A percentile compares a stretch with the other conserved stretches of the same genome.
phyloP scores from a whole-genome alignment of 129 eudicot genomes.

The Ambrosia artemisiifolia region DNA sequence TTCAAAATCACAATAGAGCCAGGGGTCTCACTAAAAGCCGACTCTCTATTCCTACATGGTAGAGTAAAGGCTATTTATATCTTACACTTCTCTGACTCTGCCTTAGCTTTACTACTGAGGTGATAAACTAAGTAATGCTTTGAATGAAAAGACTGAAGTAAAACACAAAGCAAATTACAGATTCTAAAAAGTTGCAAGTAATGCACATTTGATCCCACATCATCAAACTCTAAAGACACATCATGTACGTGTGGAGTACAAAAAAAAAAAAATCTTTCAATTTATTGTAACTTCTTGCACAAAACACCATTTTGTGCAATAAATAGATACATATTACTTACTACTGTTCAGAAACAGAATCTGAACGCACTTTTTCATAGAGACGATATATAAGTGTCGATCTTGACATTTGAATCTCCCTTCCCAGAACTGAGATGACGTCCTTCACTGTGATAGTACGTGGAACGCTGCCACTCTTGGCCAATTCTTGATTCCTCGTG shows the following conservation, averaged over 20 bases:
- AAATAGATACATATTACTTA: background rate
- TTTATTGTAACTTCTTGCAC: background rate
- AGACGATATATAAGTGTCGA: slow-evolving; percentile 48
- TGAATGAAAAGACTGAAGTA: background rate
- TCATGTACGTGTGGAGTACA: background rate
- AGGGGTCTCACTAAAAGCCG: too few species aligned
- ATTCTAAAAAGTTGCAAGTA: background rate
- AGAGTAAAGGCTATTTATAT: too few species aligned
- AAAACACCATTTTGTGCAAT: background rate
- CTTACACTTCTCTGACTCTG: too few species aligned
- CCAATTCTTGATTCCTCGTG: slow-evolving; percentile 44
- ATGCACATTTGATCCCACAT: background rate
- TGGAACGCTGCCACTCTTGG: slow-evolving; percentile 32
- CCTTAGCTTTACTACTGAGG: too few species aligned
- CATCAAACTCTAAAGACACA: background rate
- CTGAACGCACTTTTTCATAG: slow-evolving; percentile 43
- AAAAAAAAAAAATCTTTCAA: background rate
- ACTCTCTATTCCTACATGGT: too few species aligned
- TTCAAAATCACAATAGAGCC: too few species aligned
- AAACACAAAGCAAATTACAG: background rate
- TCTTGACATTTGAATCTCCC: slow-evolving; percentile 78
- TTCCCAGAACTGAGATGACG: slow-evolving; percentile 68
- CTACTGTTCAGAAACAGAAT: slow-evolving; percentile 2
- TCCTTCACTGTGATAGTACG: slow-evolving; percentile 64
- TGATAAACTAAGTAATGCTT: too few species aligned